Percentiles rank a stretch among this genome's conserved stretches.
Evolutionary conservation across 164 flowering plant genomes (phyloP).

Genomic region (Vitis cinerea): DNA sequence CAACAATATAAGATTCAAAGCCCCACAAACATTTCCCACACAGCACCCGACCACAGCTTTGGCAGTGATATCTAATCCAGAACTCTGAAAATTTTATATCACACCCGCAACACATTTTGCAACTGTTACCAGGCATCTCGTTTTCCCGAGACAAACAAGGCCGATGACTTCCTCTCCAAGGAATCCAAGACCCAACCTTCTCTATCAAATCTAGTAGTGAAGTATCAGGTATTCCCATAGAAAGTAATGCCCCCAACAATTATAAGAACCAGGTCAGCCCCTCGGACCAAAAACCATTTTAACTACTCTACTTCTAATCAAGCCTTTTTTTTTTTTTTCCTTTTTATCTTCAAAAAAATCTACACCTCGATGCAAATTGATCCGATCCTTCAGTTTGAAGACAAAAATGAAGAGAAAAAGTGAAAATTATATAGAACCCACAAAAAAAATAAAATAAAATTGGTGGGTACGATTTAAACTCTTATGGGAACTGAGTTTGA

Average conservation of each 20-base stretch:
- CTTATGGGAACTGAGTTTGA: neutral
- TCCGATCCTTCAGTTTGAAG: neutral
- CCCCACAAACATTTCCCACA: conserved; percentile 56
- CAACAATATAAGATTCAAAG: conserved; percentile 20
- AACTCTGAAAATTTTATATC: conserved; percentile 22
- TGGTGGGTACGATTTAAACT: conserved; percentile 27
- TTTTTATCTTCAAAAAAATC: neutral
- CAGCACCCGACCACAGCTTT: conserved; percentile 51
- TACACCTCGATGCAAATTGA: neutral
- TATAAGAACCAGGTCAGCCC: neutral
- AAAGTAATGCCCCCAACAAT: conserved; percentile 15
- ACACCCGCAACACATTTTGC: conserved; percentile 56
- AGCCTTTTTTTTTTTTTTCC: neutral
- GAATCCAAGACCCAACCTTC: conserved; percentile 66
- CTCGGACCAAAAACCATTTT: neutral
- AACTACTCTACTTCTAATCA: neutral
- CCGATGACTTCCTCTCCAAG: conserved; percentile 32
- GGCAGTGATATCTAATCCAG: conserved; percentile 44
- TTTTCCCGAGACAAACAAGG: conserved; percentile 20
- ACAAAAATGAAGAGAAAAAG: conserved; percentile 1
- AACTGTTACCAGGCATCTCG: conserved; percentile 29
- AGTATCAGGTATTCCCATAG: conserved; percentile 56
- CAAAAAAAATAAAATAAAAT: conserved; percentile 27
- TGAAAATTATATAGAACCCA: conserved; percentile 34
- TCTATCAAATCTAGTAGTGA: conserved; percentile 48